Conservation (phyloP, 495 filamentous ascomycete species). For the Wilcoxina mikolae region DNA sequence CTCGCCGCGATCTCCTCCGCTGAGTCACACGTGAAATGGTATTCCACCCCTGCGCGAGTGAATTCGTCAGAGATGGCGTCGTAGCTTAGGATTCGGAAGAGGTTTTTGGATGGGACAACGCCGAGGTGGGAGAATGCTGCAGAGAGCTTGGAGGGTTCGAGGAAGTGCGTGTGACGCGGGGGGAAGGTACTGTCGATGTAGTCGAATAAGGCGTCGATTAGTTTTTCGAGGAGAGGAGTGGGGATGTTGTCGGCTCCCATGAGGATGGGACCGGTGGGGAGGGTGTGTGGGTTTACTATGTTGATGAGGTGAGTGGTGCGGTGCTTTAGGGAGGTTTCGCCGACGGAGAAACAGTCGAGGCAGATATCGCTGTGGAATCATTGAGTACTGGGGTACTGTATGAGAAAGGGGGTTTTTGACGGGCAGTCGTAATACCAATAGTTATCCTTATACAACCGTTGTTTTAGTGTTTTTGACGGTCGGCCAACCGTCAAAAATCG, state of each 20-base stretch:
- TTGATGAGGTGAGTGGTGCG: slow-evolving; percentile 1
- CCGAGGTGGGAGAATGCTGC: not conserved
- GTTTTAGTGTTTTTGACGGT: too few species aligned
- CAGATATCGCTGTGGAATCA: not conserved
- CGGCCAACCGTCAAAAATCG: too few species aligned
- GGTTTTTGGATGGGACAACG: not conserved
- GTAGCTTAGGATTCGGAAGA: not conserved
- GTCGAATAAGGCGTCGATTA: slow-evolving; percentile 4
- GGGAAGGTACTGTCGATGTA: slow-evolving; percentile 10
- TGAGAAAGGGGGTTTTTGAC: too few species aligned
- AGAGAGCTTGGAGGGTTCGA: not conserved
- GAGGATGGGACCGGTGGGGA: not conserved
- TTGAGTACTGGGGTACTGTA: too few species aligned
- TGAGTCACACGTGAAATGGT: not conserved
- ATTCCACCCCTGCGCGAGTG: slow-evolving; percentile 1
- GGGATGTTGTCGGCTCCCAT: not conserved
- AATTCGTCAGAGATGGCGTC: not conserved
- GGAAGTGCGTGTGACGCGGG: slow-evolving; percentile 1
- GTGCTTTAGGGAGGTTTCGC: not conserved
- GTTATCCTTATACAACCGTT: too few species aligned
- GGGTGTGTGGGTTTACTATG: slow-evolving; percentile 2
- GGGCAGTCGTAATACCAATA: too few species aligned
- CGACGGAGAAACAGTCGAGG: slow-evolving; percentile 4
- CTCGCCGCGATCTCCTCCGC: not conserved
- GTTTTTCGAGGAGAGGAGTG: slow-evolving; percentile 2